Percentiles rank a stretch among this genome's conserved stretches.
phyloP scores from a whole-genome alignment of 306 rosid species.

The Malus sieversii region DNA sequence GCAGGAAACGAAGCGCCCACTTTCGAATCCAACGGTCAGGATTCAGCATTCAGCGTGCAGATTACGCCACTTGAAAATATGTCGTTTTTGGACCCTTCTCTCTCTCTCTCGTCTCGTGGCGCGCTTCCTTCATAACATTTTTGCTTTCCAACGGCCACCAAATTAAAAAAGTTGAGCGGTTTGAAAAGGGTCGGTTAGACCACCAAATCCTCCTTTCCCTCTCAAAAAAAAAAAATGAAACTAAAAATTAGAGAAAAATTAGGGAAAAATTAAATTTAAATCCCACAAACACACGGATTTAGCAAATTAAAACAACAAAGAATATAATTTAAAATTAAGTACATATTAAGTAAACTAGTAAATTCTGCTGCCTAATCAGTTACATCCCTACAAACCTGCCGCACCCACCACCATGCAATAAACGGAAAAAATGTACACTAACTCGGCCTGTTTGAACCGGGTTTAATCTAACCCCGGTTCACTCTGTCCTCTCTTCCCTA shows the following conservation, averaged over 20 bases:
- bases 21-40: constrained; percentile 9
- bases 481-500: constrained; percentile 9
- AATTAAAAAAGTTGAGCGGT: constrained; percentile 11
- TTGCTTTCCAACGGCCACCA: constrained; percentile 43
- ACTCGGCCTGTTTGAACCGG: constrained; percentile 37
- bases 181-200: constrained; percentile 13
- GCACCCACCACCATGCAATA: constrained; percentile 27
- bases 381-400: constrained; percentile 40
- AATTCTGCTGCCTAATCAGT: constrained; percentile 28
- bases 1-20: neutral
- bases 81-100: neutral
- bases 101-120: neutral
- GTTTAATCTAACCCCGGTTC: constrained; percentile 20
- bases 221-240: neutral
- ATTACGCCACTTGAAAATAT: constrained; percentile 16
- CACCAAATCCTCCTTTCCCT: constrained; percentile 8
- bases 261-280: neutral
- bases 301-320: neutral
- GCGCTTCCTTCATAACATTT: constrained; percentile 20
- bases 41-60: neutral
- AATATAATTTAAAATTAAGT: neutral
- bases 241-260: neutral
- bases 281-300: neutral
- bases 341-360: constrained; percentile 4
- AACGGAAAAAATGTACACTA: constrained; percentile 32